Evolutionary conservation across 2,329 filamentous ascomycete species (phyloP).

Genomic region (Diaporthe eres): DNA sequence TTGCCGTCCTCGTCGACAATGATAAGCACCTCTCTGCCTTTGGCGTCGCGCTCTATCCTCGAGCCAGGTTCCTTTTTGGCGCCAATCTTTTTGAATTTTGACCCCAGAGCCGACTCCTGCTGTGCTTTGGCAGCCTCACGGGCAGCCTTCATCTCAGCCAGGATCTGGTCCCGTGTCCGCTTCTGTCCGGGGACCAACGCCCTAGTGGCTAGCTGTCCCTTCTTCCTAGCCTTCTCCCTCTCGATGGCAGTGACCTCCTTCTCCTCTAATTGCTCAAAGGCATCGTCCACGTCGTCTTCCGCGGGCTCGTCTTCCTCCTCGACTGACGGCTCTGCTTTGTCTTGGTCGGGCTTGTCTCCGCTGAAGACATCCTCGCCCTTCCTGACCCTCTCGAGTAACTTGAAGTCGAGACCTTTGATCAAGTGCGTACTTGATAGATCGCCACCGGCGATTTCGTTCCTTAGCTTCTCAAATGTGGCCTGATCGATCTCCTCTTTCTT

Average conservation of each 20-base stretch:
- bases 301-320: constrained; percentile 67
- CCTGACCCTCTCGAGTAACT: constrained; percentile 78
- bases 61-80: constrained; percentile 66
- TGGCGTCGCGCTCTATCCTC: constrained; percentile 72
- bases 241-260: constrained; percentile 67
- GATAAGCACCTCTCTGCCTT: constrained; percentile 74
- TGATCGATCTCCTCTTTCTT: constrained; percentile 89
- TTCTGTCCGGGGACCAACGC: constrained; percentile 70
- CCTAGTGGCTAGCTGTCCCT: constrained; percentile 71
- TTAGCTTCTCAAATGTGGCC: constrained; percentile 81
- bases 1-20: constrained; percentile 76
- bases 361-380: constrained; percentile 77
- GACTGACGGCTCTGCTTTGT: constrained; percentile 54
- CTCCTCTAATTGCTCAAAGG: constrained; percentile 71
- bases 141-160: constrained; percentile 76
- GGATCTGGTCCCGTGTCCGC: constrained; percentile 74
- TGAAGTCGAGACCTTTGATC: constrained; percentile 92
- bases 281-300: constrained; percentile 74
- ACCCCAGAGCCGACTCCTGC: constrained; percentile 66
- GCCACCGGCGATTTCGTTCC: constrained; percentile 85
- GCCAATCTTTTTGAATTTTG: constrained; percentile 76
- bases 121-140: constrained; percentile 71
- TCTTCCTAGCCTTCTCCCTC: constrained; percentile 69
- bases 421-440: constrained; percentile 86
- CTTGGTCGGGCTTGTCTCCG: constrained; percentile 49